Evolutionary conservation across 2,329 filamentous ascomycete genomes (phyloP).

Genomic region (Coniochaeta ligniaria): DNA sequence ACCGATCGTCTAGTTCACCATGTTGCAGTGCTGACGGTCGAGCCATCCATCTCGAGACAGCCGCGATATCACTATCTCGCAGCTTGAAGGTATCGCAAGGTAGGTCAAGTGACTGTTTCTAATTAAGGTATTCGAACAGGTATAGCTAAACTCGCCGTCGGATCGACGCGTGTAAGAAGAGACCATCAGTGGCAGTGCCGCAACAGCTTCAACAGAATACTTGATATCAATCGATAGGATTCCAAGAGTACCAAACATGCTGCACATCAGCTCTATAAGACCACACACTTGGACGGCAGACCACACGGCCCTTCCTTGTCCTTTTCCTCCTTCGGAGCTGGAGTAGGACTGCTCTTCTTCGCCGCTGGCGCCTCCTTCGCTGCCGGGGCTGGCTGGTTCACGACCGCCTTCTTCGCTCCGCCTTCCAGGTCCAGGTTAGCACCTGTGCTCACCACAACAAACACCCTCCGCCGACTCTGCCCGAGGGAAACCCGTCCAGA

Average conservation of each 20-base stretch:
- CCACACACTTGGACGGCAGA: slow-evolving; percentile 62
- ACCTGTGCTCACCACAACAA: background rate
- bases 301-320: slow-evolving; percentile 67
- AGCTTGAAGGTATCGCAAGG: no score
- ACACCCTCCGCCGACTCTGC: background rate
- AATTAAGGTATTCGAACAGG: no score
- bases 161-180: no score
- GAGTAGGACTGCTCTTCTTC: background rate
- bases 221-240: background rate
- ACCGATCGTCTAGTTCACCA: no score
- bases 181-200: no score
- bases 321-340: slow-evolving; percentile 6
- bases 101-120: no score
- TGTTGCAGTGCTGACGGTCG: no score
- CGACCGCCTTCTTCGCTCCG: background rate
- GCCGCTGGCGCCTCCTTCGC: background rate
- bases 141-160: no score
- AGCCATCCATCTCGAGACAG: no score
- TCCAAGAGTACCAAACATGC: slow-evolving; percentile 44
- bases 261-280: background rate
- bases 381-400: background rate
- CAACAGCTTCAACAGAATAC: no score
- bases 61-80: no score
- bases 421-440: slow-evolving; percentile 1
- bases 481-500: background rate